Evolutionary conservation across 768 basidiomycete genomes (phyloP).

Genomic region (Mycena floridula): DNA sequence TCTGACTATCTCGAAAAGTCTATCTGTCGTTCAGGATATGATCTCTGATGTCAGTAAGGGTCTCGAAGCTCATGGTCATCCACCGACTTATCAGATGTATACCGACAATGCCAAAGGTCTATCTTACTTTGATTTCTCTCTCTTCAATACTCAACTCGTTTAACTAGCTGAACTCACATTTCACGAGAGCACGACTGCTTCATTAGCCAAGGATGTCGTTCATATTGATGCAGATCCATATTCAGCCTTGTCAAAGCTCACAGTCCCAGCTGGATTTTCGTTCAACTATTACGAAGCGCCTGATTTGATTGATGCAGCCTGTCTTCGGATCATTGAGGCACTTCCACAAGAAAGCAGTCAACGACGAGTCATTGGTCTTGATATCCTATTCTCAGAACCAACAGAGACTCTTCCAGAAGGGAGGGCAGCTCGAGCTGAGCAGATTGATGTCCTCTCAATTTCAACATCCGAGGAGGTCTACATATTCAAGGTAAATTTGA

Average conservation of each 20-base stretch:
- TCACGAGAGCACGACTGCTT: too few relatives aligned
- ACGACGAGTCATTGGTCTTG: not conserved
- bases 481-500: not conserved
- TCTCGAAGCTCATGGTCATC: slow-evolving; percentile 1
- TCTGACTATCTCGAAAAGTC: slow-evolving; percentile 1
- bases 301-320: not conserved
- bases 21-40: slow-evolving; percentile 2
- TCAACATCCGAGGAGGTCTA: not conserved
- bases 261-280: too few relatives aligned
- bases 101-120: slow-evolving; percentile 2
- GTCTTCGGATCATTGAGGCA: not conserved
- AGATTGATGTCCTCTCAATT: not conserved
- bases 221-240: too few relatives aligned
- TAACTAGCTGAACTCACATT: too few relatives aligned
- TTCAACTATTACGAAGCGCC: too few relatives aligned
- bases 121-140: too few relatives aligned
- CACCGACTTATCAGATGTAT: not conserved
- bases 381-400: too few relatives aligned
- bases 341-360: not conserved
- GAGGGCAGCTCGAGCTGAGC: not conserved
- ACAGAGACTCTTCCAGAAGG: too few relatives aligned
- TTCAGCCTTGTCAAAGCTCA: too few relatives aligned
- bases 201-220: too few relatives aligned
- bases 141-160: too few relatives aligned
- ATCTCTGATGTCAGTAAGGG: not conserved